Base-by-base conservation (phyloP, 306 rosid species). In the Corylus avellana region DNA sequence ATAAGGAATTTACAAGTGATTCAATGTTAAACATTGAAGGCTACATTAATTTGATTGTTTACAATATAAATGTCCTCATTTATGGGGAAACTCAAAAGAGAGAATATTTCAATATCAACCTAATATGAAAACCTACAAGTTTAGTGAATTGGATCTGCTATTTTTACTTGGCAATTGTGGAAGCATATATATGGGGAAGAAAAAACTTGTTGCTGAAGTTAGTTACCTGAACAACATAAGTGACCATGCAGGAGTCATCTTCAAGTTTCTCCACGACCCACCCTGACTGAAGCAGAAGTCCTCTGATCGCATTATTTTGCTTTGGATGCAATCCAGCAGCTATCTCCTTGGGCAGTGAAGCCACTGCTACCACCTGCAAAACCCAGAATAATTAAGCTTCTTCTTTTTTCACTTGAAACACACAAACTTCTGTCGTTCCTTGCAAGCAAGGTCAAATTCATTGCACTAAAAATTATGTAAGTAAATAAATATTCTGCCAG, bases 241-340 rank as follows among this genome's bases (percentile, higher is more conserved):
- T 90, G 74, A 93, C 94, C 56, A 84, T 85, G 78, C 97, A 91
- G 5, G 98, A 90, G 80, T 90, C 84, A 86, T 88, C 86, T 70
- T 90, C 85, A 82, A 90, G 93, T 89, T 89, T 90, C 83, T 93
- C 98, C 20, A 93, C 94, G 7, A 93, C 98, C 97, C 98, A 93
- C 12, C 98, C 98, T 54, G 97, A 93, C 44, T 93, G 98, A 76
- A 93, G 68, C 72, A 93, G 83, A 53, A 91, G 84, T 69, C 97
- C 98, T 83, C 98, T 91, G 53, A 93, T 93, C 72, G 98, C 89
- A 81, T 93, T 90, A 46, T 82, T 91, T 84, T 91, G 88, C 93
- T 90, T 88, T 12, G 97, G 98, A 51, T 91, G 90, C 75, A 93
- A 81, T 51, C 98, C 97, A 14, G 93, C 94, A 17, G 98, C 98